phyloP scores from a whole-genome alignment of 306 rosid genomes.

The Castanea mollissima region DNA sequence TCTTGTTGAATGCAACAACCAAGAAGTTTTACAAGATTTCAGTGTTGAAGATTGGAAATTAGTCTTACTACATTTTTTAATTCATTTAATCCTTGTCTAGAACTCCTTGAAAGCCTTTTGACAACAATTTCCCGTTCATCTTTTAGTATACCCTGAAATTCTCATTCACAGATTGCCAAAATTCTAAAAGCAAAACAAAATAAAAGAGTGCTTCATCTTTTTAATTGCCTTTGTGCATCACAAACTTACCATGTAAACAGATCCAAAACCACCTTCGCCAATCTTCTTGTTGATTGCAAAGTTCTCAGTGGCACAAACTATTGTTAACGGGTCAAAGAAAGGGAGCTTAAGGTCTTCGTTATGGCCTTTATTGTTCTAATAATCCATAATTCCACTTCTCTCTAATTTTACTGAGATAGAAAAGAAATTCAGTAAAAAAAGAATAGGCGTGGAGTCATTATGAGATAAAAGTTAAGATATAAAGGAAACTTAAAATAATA shows the following conservation, averaged over 20 bases:
- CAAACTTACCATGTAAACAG: conserved; percentile 41
- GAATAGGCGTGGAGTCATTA: neutral
- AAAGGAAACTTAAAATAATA: neutral
- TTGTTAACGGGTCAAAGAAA: conserved; percentile 26
- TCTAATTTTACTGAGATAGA: neutral
- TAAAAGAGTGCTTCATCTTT: too few relatives aligned
- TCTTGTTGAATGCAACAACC: conserved; percentile 57
- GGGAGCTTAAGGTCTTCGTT: conserved; percentile 47
- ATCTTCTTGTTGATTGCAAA: conserved; percentile 43
- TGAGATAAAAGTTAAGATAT: neutral
- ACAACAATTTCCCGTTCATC: conserved; percentile 54
- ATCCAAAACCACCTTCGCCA: conserved; percentile 66
- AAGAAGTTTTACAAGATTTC: conserved; percentile 60
- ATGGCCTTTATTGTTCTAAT: neutral
- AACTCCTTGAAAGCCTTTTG: conserved; percentile 47
- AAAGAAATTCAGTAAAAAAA: neutral
- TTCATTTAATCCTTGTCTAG: conserved; percentile 56
- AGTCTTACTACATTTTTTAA: conserved; percentile 55
- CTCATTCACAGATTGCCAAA: too few relatives aligned
- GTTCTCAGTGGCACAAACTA: conserved; percentile 39
- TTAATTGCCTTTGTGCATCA: neutral
- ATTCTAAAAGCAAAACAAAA: too few relatives aligned
- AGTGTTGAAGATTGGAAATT: conserved; percentile 64
- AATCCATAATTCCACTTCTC: neutral
- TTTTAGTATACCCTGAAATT: conserved; percentile 44